A percentile compares a stretch with the other conserved stretches of the same genome.
phyloP scores from a whole-genome alignment of 2,329 filamentous ascomycete genomes.

The Pseudogymnoascus sp. region DNA sequence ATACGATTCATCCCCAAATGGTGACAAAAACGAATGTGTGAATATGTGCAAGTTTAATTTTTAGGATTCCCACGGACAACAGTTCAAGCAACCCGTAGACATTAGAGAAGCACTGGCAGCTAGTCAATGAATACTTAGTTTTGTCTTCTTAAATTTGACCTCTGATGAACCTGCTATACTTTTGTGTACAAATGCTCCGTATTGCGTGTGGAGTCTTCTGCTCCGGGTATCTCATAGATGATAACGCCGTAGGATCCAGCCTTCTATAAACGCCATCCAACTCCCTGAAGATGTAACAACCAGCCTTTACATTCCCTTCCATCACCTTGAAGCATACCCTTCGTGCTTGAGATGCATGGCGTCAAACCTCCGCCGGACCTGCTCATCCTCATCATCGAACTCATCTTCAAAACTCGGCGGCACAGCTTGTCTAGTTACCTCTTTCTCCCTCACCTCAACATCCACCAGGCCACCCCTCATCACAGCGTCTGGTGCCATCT shows the following conservation, averaged over 20 bases:
- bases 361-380: constrained; percentile 22
- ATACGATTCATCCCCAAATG: neutral
- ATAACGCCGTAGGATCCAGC: neutral
- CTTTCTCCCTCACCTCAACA: constrained; percentile 46
- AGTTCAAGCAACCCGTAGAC: neutral
- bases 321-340: constrained; percentile 24
- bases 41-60: neutral
- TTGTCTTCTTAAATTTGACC: neutral
- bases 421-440: constrained; percentile 31
- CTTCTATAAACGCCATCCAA: constrained; percentile 7
- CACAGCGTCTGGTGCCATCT: constrained; percentile 18
- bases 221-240: constrained; percentile 4
- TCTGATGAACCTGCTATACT: neutral
- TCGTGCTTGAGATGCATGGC: constrained; percentile 25
- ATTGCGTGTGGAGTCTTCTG: neutral
- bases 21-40: neutral
- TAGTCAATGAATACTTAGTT: neutral
- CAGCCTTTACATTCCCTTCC: constrained; percentile 13
- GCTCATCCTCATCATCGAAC: constrained; percentile 21
- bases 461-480: constrained; percentile 30
- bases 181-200: neutral
- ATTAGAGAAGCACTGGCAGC: neutral
- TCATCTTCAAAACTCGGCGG: constrained; percentile 30
- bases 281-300: neutral
- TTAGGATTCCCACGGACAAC: neutral